Conservation (phyloP, 805 yeast species). For the Wickerhamiella slavikovae region DNA sequence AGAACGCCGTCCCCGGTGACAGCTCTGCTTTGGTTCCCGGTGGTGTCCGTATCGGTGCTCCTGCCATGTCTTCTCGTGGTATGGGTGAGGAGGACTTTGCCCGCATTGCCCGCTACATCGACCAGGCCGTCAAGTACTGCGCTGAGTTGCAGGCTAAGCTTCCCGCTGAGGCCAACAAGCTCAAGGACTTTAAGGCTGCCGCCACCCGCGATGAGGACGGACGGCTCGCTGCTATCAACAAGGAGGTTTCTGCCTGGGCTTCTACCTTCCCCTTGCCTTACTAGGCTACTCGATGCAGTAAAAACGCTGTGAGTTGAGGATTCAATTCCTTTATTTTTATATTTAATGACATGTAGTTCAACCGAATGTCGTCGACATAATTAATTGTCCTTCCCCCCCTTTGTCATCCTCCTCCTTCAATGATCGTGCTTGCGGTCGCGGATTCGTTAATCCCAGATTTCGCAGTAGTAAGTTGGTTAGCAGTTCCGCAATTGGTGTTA, state of each 20-base stretch:
- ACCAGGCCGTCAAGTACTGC: slow-evolving; percentile 58
- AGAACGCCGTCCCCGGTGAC: slow-evolving; percentile 96
- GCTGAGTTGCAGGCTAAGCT: slow-evolving; percentile 52
- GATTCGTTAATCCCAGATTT: slow-evolving; percentile 83
- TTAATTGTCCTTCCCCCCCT: too few species aligned
- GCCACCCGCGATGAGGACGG: slow-evolving; percentile 45
- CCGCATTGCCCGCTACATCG: slow-evolving; percentile 62
- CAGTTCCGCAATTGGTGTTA: not conserved
- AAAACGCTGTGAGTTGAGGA: too few species aligned
- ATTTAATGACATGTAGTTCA: too few species aligned
- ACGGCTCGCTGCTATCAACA: slow-evolving; percentile 43
- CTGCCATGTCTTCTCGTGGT: slow-evolving; percentile 98
- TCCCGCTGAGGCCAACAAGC: slow-evolving; percentile 83
- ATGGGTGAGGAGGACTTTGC: slow-evolving; percentile 71
- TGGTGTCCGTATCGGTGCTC: slow-evolving; percentile 94
- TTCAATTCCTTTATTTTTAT: too few species aligned
- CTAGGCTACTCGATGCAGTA: slow-evolving; percentile 7
- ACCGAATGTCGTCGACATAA: too few species aligned
- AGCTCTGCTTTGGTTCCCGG: slow-evolving; percentile 92
- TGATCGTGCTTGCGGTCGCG: slow-evolving; percentile 68
- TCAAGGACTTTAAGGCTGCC: slow-evolving; percentile 85
- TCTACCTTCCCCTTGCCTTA: slow-evolving; percentile 24
- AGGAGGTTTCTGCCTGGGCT: slow-evolving; percentile 80
- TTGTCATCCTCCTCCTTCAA: too few species aligned
- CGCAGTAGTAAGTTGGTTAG: slow-evolving; percentile 31